Conservation (phyloP, 257 asterid species). For the Solanum gandarillasii region DNA sequence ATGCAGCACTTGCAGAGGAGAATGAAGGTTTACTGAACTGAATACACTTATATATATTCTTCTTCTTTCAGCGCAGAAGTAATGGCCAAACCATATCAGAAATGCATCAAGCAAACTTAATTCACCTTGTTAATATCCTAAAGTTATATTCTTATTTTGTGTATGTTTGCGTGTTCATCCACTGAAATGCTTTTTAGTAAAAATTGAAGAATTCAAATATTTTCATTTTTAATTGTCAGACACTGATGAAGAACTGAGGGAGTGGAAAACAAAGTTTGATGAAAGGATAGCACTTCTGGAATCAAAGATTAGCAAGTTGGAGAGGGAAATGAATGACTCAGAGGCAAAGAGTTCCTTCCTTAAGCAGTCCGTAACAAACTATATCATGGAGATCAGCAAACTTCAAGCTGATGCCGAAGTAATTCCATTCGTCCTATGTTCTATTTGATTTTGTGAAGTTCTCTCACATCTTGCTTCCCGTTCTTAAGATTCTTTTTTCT, state of each 20-base stretch:
- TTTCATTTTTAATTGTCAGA: slow-evolving; percentile 25
- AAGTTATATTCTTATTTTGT: background rate
- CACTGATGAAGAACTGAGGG: slow-evolving; percentile 88
- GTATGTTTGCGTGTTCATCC: background rate
- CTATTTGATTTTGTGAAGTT: slow-evolving; percentile 4
- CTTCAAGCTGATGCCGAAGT: slow-evolving; percentile 73
- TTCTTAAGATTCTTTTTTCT: slow-evolving; percentile 4
- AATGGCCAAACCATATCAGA: background rate
- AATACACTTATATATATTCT: background rate
- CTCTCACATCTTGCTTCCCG: slow-evolving; percentile 3
- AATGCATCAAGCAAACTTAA: background rate
- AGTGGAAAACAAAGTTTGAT: slow-evolving; percentile 87
- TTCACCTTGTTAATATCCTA: background rate
- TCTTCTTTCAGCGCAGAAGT: background rate
- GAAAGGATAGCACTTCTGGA: slow-evolving; percentile 54
- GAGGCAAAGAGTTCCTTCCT: slow-evolving; percentile 36
- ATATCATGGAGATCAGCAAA: slow-evolving; percentile 45
- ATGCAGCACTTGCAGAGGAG: slow-evolving; percentile 61
- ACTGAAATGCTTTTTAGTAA: background rate
- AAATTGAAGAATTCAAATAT: background rate
- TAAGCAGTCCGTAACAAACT: slow-evolving; percentile 19
- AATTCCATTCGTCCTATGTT: slow-evolving; percentile 14
- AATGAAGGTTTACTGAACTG: slow-evolving; percentile 48
- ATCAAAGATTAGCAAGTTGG: slow-evolving; percentile 45
- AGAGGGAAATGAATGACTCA: slow-evolving; percentile 58